These are phyloP conservation scores for Zygoascus bituminiphila DNA, from an alignment of 805 yeast genomes.

Conservation along the genomic window DNA sequence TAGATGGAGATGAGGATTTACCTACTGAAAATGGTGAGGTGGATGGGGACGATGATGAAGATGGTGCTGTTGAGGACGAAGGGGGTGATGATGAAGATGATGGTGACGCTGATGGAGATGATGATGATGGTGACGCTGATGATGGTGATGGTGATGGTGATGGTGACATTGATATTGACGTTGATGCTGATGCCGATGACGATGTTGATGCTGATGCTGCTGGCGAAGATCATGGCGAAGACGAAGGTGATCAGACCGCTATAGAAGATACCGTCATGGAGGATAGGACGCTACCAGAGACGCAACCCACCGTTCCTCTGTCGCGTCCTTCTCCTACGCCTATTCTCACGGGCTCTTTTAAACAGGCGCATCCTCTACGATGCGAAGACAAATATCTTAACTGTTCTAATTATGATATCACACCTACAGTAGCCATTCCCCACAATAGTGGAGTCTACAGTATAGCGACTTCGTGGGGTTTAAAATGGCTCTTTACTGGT, in stretches of 20 bases:
- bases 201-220: slow-evolving; percentile 6
- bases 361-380: slow-evolving; percentile 17
- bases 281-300: too few species aligned
- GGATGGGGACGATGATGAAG: slow-evolving; percentile 25
- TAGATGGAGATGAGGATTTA: slow-evolving; percentile 22
- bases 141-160: slow-evolving; percentile 26
- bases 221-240: neutral
- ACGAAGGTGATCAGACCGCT: neutral
- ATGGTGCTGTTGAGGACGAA: slow-evolving; percentile 25
- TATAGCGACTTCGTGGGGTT: slow-evolving; percentile 66
- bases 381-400: slow-evolving; percentile 38
- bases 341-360: slow-evolving; percentile 13
- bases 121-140: slow-evolving; percentile 22
- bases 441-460: slow-evolving; percentile 73
- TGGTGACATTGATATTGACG: slow-evolving; percentile 17
- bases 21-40: slow-evolving; percentile 20
- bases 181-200: slow-evolving; percentile 15
- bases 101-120: slow-evolving; percentile 23
- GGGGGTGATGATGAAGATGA: slow-evolving; percentile 24
- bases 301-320: too few species aligned
- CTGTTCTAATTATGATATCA: slow-evolving; percentile 56
- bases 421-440: slow-evolving; percentile 84
- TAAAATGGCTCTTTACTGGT: slow-evolving; percentile 84
- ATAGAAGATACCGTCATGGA: slow-evolving; percentile 15
- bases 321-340: neutral